Base-by-base conservation (phyloP, 805 yeast species). In the Zygotorulaspora florentina region DNA sequence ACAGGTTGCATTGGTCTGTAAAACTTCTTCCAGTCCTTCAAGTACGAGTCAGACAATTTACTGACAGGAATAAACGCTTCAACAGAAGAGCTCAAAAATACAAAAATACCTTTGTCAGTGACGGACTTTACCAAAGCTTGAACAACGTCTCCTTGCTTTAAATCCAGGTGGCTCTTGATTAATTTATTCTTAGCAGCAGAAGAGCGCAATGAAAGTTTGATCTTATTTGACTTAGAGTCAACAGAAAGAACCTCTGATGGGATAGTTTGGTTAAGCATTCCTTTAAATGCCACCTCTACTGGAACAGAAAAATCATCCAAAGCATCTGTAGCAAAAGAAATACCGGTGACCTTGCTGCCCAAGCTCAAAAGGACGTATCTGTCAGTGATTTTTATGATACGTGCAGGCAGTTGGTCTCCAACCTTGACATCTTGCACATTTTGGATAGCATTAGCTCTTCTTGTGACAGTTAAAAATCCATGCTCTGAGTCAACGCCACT, bases 1-100 rank as follows among this genome's bases (percentile, higher is more conserved):
- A 91, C 88, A 11, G 76, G 69, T 68, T 90, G 95, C 64, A 85
- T 80, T 23, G 79, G 74, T 51, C 75, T 74, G 75, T 75, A 87
- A 51, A 73, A 77, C 52, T 80, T 81, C 71, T 87, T 87, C 98
- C 98, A 91, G 47, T 91, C 95, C 57, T 83, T 85, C 60, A 88
- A 69, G 57, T 70, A 87, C 1, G 84, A 73, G 57, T 91, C 98
- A 9, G 95, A 86, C 25, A 91, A 70, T 61, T 90, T 90, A 35
- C 84, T 67, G 40, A 88, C 81, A 58, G 87, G 83, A 23, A 87
- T 93, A 58, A 91, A 80, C 1, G 90, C 97, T 55, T 78, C 79
- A 20, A 86, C 71, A 1, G 74, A 69, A 51, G 85, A 76, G 35
- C 93, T 88, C 53, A 91, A 69, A 16, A 85, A 74, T 40, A 91